Percentiles rank a stretch among this genome's conserved stretches.
phyloP scores from a whole-genome alignment of 352 stramenopile species.

The Pythium phragmiticola region DNA sequence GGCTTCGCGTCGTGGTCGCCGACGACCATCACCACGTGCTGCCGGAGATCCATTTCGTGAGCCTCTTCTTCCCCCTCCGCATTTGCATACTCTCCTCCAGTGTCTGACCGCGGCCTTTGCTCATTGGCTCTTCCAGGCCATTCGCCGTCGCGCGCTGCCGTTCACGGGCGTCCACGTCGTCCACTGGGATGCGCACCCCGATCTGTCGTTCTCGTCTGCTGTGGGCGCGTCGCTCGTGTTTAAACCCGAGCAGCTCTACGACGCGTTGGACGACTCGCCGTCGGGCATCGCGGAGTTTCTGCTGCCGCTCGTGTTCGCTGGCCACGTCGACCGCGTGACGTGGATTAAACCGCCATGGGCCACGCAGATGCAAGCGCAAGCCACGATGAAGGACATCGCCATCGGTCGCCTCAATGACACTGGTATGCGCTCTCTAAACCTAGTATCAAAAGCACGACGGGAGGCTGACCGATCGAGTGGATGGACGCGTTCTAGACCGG shows the following conservation, averaged over 20 bases:
- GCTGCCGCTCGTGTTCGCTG: constrained; percentile 72
- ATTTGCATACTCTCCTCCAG: background rate
- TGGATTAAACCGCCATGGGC: constrained; percentile 87
- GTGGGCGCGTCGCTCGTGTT: constrained; percentile 54
- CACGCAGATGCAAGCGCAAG: constrained; percentile 41
- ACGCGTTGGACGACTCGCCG: constrained; percentile 56
- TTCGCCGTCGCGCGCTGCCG: constrained; percentile 63
- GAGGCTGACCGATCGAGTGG: background rate
- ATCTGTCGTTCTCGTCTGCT: constrained; percentile 69
- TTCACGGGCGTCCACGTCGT: constrained; percentile 68
- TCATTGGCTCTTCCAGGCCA: constrained; percentile 38
- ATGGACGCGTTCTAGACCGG: constrained; percentile 7
- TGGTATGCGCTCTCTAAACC: background rate
- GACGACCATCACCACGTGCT: constrained; percentile 84
- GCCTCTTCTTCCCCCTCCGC: background rate
- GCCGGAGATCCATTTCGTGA: constrained; percentile 62
- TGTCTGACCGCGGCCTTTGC: background rate
- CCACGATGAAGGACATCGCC: constrained; percentile 5
- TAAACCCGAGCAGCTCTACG: constrained; percentile 66
- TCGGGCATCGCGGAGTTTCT: constrained; percentile 87
- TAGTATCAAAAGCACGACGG: too few relatives aligned
- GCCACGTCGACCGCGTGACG: constrained; percentile 69
- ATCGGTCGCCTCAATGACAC: constrained; percentile 22
- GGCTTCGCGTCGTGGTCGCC: constrained; percentile 52
- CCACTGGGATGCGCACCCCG: constrained; percentile 85